phyloP scores from a whole-genome alignment of 257 asterid genomes.

The Nyctanthes arbortristis region DNA sequence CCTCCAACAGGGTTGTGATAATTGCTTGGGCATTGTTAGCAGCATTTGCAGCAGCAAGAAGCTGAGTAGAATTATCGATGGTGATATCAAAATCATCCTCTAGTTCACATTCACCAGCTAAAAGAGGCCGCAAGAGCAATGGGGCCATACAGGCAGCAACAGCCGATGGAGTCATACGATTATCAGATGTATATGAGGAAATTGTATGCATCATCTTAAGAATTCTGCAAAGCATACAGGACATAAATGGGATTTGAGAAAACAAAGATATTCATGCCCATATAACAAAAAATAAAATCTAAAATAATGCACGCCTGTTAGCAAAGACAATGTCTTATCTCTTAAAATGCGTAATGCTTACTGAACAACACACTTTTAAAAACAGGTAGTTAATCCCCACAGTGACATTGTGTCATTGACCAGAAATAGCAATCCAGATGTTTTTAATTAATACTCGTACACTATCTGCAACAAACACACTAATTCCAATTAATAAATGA shows the following conservation, averaged over 20 bases:
- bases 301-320: conserved; percentile 10
- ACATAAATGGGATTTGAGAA: conserved; percentile 25
- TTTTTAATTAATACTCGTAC: not conserved
- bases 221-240: conserved; percentile 46
- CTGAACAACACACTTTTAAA: conserved; percentile 2
- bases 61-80: conserved; percentile 86
- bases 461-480: not conserved
- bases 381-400: conserved; percentile 10
- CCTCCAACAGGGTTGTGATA: conserved; percentile 78
- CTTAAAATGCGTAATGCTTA: conserved; percentile 4
- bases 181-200: conserved; percentile 71
- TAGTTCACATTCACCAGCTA: conserved; percentile 89
- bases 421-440: not conserved
- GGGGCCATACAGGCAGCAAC: conserved; percentile 99
- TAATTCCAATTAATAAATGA: not conserved
- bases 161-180: conserved; percentile 86
- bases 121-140: conserved; percentile 89
- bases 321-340: conserved; percentile 6
- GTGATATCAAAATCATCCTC: conserved; percentile 76
- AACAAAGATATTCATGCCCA: not conserved
- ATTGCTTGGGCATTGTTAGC: conserved; percentile 90
- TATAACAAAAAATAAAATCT: conserved; percentile 20
- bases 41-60: conserved; percentile 94
- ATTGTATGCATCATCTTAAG: conserved; percentile 84
- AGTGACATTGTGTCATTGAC: not conserved